Conservation (phyloP, 139 green algal species). For the Eudorina sp. region DNA sequence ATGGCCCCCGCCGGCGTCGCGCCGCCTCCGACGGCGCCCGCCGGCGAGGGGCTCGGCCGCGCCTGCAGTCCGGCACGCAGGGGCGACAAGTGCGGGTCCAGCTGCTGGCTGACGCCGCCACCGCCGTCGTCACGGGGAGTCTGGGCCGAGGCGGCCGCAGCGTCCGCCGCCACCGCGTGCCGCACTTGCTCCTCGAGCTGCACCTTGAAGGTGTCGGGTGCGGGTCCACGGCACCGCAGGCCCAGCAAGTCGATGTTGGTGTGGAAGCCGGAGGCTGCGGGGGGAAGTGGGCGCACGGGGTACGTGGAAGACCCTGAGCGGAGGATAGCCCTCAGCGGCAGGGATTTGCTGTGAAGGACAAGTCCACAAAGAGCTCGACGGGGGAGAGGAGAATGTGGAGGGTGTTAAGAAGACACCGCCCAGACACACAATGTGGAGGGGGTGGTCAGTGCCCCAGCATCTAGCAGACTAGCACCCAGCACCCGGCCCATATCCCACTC, state of each 20-base stretch:
- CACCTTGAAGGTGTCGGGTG: conserved; percentile 54
- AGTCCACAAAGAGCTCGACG: too few species aligned
- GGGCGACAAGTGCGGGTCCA: neutral
- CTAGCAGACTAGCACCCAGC: too few species aligned
- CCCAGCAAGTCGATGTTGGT: conserved; percentile 26
- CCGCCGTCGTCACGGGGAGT: neutral
- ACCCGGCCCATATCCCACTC: too few species aligned
- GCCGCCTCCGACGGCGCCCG: neutral
- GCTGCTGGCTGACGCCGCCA: neutral
- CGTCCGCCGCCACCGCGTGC: neutral
- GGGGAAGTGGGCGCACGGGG: too few species aligned
- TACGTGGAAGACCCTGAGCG: too few species aligned
- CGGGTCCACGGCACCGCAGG: conserved; percentile 59
- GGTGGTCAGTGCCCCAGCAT: too few species aligned
- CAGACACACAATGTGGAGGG: too few species aligned
- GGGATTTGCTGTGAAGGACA: too few species aligned
- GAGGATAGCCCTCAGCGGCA: too few species aligned
- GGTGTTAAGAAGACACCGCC: too few species aligned
- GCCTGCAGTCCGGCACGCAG: neutral
- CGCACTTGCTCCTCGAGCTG: conserved; percentile 44
- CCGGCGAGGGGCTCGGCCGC: neutral
- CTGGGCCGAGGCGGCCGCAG: conserved; percentile 10
- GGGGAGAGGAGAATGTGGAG: too few species aligned
- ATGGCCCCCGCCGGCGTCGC: neutral
- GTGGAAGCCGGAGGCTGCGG: conserved; percentile 49